Conservation (phyloP, 352 stramenopile species). For the Globisporangium canariense region DNA sequence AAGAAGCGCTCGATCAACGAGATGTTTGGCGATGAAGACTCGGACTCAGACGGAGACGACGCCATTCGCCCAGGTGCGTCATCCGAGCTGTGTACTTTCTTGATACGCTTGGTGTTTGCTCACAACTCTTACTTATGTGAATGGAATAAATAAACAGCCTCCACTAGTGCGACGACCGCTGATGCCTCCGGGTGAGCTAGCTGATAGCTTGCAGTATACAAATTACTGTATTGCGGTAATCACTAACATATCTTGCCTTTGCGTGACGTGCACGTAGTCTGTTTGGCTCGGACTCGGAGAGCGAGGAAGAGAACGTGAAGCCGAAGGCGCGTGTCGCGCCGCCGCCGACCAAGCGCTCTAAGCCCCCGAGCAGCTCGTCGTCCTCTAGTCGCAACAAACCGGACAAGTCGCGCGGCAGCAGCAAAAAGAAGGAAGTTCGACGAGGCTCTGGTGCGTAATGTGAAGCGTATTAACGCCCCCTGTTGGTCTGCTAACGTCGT, state of each 20-base stretch:
- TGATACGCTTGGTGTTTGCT: not conserved
- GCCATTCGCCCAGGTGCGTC: slow-evolving; percentile 45
- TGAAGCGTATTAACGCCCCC: not conserved
- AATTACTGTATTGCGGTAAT: not conserved
- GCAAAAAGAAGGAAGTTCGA: slow-evolving; percentile 9
- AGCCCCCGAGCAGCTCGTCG: slow-evolving; percentile 20
- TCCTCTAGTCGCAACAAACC: slow-evolving; percentile 9
- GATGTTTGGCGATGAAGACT: slow-evolving; percentile 86
- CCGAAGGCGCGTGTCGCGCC: slow-evolving; percentile 38
- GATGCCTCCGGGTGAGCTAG: slow-evolving; percentile 62
- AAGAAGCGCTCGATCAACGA: slow-evolving; percentile 87
- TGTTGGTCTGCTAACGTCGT: slow-evolving; percentile 1
- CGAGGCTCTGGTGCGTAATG: slow-evolving; percentile 20
- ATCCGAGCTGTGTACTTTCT: not conserved
- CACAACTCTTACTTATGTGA: not conserved
- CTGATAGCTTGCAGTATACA: not conserved
- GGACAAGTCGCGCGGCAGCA: slow-evolving; percentile 8
- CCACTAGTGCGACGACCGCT: slow-evolving; percentile 41
- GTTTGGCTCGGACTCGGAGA: slow-evolving; percentile 87
- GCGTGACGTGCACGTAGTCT: slow-evolving; percentile 30
- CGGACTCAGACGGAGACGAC: slow-evolving; percentile 61
- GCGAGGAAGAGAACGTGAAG: slow-evolving; percentile 59
- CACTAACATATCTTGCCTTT: not conserved
- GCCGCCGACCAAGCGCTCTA: slow-evolving; percentile 47
- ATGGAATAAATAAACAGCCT: slow-evolving; percentile 17